Percentiles rank a stretch among this genome's conserved stretches.
phyloP scores from a whole-genome alignment of 345 rosid genomes.

The Euphorbia pulcherrima region DNA sequence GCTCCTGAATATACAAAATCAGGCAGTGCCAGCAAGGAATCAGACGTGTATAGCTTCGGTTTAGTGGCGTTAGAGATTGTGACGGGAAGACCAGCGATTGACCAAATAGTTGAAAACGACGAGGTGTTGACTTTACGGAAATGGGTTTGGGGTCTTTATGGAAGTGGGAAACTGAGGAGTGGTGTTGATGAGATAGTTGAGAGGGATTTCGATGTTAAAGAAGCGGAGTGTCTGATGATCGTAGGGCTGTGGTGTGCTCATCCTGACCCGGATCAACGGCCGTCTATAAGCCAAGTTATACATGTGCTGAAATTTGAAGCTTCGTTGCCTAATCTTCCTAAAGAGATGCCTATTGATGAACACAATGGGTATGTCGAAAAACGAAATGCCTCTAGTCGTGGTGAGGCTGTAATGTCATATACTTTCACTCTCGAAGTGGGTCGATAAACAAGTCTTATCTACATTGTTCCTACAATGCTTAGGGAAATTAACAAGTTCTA shows the following conservation, averaged over 20 bases:
- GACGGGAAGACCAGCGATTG: conserved; percentile 29
- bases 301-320: conserved; percentile 26
- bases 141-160: conserved; percentile 46
- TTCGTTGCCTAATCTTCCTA: conserved; percentile 20
- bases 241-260: conserved; percentile 31
- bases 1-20: conserved; percentile 47
- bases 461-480: not conserved
- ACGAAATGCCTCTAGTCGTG: not conserved
- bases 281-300: conserved; percentile 26
- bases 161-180: conserved; percentile 12
- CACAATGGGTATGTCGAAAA: not conserved
- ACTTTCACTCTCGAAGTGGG: not conserved
- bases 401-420: not conserved
- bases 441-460: not conserved
- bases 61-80: conserved; percentile 39
- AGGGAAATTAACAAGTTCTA: not conserved
- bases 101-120: conserved; percentile 12
- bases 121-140: conserved; percentile 35
- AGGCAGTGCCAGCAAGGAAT: conserved; percentile 42
- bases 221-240: conserved; percentile 40
- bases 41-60: conserved; percentile 45
- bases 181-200: conserved; percentile 25
- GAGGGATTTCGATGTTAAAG: conserved; percentile 23
- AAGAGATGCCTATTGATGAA: conserved; percentile 27
- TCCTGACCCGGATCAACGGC: conserved; percentile 17